A percentile compares a stretch with the other conserved stretches of the same genome.
phyloP scores from a whole-genome alignment of 1,284 basidiomycete species.

The Austroboletus olivaceoglutinosus region DNA sequence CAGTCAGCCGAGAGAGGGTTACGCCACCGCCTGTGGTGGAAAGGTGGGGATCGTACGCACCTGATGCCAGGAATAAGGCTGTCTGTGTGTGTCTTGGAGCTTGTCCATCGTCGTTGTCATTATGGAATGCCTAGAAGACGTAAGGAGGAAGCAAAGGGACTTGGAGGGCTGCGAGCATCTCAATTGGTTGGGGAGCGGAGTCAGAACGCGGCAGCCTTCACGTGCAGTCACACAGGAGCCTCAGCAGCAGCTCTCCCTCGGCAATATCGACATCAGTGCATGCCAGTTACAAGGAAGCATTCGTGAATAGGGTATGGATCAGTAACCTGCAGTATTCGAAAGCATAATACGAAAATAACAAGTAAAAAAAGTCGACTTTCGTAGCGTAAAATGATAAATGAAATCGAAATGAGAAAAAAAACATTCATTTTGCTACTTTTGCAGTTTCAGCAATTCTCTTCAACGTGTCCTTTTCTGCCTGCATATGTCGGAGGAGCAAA shows the following conservation, averaged over 20 bases:
- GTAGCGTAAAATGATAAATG: slow-evolving; percentile 12
- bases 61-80: slow-evolving; percentile 64
- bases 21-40: slow-evolving; percentile 14
- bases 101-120: slow-evolving; percentile 25
- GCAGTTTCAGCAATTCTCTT: slow-evolving; percentile 58
- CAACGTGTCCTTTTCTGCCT: slow-evolving; percentile 68
- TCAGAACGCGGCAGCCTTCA: slow-evolving; percentile 33
- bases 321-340: slow-evolving; percentile 14
- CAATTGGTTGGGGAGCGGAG: slow-evolving; percentile 30
- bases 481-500: slow-evolving; percentile 72
- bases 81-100: slow-evolving; percentile 37
- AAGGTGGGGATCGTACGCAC: slow-evolving; percentile 31
- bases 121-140: slow-evolving; percentile 12
- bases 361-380: background rate
- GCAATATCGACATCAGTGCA: slow-evolving; percentile 24
- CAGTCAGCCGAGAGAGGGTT: slow-evolving; percentile 18
- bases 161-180: slow-evolving; percentile 17
- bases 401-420: slow-evolving; percentile 1
- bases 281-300: slow-evolving; percentile 29
- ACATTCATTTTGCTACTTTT: slow-evolving; percentile 35
- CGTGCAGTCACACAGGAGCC: slow-evolving; percentile 22
- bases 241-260: slow-evolving; percentile 6
- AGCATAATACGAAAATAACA: slow-evolving; percentile 10
- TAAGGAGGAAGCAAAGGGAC: slow-evolving; percentile 7
- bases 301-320: slow-evolving; percentile 22